Base-by-base conservation (phyloP, 2,329 filamentous ascomycete genomes). In the Lasiodiplodia citricola region DNA sequence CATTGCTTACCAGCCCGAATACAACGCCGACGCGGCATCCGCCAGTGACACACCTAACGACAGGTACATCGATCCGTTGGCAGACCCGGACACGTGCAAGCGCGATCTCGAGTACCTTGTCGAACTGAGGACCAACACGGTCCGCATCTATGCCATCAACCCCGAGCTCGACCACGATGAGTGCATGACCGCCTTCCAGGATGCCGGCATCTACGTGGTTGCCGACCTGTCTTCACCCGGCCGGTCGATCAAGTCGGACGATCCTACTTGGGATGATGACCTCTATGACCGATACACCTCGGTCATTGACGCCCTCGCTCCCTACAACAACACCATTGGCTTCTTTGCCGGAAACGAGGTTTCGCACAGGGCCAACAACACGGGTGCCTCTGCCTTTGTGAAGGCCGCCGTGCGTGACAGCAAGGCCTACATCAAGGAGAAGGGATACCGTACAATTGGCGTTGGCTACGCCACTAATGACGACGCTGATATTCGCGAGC, bases 301-400 rank as follows among this genome's bases (percentile, higher is more conserved):
- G 41, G 96, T 99, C 70, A 84, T 99, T 70, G 94, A 98, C 78
- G 86, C 88, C 71, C 84, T 99, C 76, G 85, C 87, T 74, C 86
- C 92, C 78, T 98, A 97, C 86, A 87, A 88, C 81, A 99, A 99
- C 83, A 90, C 93, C 62, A 89, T 99, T 72, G 96, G 96, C 76
- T 99, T 98, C 90, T 98, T 99, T 80, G 95, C 94, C 74, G 96
- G 96, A 79, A 99, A 99, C 83, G 96, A 99, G 84, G 96, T 99
- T 71, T 91, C 93, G 75, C 96, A 97, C 86, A 87, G 90, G 75
- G 86, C 86, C n/a, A 94, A 91, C 87, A 97, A 97, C 87, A 98
- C 95, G 64, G 83, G 87, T 70, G 93, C 95, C 64, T 96, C 93
- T 71, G 94, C 95, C 73, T 99, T 92, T 80, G 96, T 99, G 83